Base-by-base conservation (phyloP, 495 filamentous ascomycete species). In the Daldinia bambusicola region DNA sequence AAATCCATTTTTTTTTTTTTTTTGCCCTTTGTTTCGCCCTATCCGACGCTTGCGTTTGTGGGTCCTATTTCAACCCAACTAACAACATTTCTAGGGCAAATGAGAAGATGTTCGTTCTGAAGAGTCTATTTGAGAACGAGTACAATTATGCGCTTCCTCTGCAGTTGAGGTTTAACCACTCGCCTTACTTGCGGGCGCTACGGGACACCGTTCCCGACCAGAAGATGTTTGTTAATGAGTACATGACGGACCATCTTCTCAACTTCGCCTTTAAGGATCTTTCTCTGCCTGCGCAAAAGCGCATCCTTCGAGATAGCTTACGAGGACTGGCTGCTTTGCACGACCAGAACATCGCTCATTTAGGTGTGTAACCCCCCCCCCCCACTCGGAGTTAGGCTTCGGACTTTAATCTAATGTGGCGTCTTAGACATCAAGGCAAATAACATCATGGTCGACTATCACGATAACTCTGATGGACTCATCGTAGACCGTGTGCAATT, bases 221-320 rank as follows among this genome's bases (percentile, higher is more conserved):
- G 67, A 81, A 78, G 10, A 83, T 84, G 78, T 82, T 85, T 71
- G 80, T 85, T 58, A 84, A 80, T 58, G 77, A 83, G 53, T 81
- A 85, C 67, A 71, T 83, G 55, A 80, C 75, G 7, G 82, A 81
- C 50, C 75, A 84, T 69, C 72, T 84, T 12, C 79, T 84, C 41
- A 71, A 69, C 63, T 79, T 85, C 57, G 81, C 74, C 56, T 80
- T 80, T 51, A 79, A 82, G 57, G 64, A 79, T 52, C 55, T 84
- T 13, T 66, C 82, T 20, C 43, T 82, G 32, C 50, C 60, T 10
- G 59, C 72, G 60, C 81, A 70, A 31, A 85, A 85, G 66, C 71
- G 76, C 50, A 80, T 84, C 53, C 81, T 84, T 43, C 79, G 81
- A 67, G 78, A 82, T 70, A 76, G 78, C 32, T 72, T 84, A 26